Percentiles rank a stretch among this genome's conserved stretches.
These are phyloP conservation scores for Madurella mycetomatis DNA, from an alignment of 2,329 filamentous ascomycete genomes.

Conservation along the genomic window DNA sequence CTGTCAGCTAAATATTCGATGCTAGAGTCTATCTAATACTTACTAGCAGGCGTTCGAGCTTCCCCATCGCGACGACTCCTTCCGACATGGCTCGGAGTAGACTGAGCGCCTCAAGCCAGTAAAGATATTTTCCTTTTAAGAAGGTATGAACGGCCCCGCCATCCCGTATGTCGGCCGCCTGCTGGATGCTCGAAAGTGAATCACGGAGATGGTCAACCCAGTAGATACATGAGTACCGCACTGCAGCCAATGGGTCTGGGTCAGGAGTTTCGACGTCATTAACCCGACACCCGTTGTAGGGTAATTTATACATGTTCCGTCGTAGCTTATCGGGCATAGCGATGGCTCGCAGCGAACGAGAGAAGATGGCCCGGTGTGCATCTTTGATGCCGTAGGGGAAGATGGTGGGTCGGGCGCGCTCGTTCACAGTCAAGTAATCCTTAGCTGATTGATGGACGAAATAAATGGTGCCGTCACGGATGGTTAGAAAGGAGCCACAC, in stretches of 20 bases:
- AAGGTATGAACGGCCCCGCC: slow-evolving; percentile 31
- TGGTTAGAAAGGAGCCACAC: slow-evolving; percentile 1
- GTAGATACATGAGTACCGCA: slow-evolving; percentile 30
- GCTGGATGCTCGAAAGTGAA: not conserved
- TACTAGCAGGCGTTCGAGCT: not conserved
- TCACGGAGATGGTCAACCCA: slow-evolving; percentile 24
- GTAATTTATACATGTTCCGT: slow-evolving; percentile 27
- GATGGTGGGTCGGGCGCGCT: too few relatives aligned
- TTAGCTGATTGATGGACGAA: slow-evolving; percentile 1
- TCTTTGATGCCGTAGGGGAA: slow-evolving; percentile 2
- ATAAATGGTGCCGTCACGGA: not conserved
- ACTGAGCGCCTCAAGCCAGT: slow-evolving; percentile 40
- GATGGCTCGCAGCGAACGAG: not conserved
- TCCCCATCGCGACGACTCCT: not conserved
- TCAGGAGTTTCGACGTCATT: slow-evolving; percentile 21
- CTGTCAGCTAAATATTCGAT: too few relatives aligned
- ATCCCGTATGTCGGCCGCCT: slow-evolving; percentile 24
- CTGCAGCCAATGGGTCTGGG: slow-evolving; percentile 26
- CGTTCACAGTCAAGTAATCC: not conserved
- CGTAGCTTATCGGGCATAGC: slow-evolving; percentile 16
- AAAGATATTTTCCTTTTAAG: slow-evolving; percentile 35
- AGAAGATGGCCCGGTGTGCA: too few relatives aligned
- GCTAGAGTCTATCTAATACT: too few relatives aligned
- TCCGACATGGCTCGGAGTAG: slow-evolving; percentile 13
- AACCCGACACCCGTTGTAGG: slow-evolving; percentile 16